A percentile compares a stretch with the other conserved stretches of the same genome.
Evolutionary conservation across 495 filamentous ascomycete species (phyloP).

Genomic region (Talaromyces trachyspermus): DNA sequence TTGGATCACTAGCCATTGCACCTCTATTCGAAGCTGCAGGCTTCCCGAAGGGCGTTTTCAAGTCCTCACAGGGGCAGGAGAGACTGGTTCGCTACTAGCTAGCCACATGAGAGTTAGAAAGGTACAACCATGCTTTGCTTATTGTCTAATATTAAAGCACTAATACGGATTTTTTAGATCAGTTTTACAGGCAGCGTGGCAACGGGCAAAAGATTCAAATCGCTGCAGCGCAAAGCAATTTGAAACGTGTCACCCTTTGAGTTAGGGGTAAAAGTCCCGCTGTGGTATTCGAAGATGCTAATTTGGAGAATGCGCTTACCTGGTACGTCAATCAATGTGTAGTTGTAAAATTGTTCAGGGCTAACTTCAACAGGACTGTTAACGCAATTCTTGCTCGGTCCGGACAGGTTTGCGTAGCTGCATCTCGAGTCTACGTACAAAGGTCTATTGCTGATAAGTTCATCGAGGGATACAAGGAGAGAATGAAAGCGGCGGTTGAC

Average conservation of each 20-base stretch:
- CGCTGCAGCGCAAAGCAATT: slow-evolving; percentile 31
- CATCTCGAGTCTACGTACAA: slow-evolving; percentile 43
- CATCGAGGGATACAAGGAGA: slow-evolving; percentile 7
- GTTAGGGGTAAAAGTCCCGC: slow-evolving; percentile 32
- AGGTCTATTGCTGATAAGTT: slow-evolving; percentile 23
- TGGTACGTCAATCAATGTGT: slow-evolving; percentile 4
- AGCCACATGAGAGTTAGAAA: slow-evolving; percentile 16
- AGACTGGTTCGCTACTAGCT: slow-evolving; percentile 32
- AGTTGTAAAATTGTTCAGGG: not conserved
- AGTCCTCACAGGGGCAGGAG: slow-evolving; percentile 39
- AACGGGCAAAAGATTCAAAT: slow-evolving; percentile 15
- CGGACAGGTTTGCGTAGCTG: slow-evolving; percentile 46
- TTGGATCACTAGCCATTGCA: not conserved
- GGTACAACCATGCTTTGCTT: not conserved
- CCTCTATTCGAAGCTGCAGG: slow-evolving; percentile 22
- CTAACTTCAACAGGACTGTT: slow-evolving; percentile 12
- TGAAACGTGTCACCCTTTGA: slow-evolving; percentile 37
- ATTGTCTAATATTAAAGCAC: not conserved
- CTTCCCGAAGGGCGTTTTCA: slow-evolving; percentile 39
- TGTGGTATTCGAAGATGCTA: slow-evolving; percentile 30
- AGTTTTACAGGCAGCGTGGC: slow-evolving; percentile 19
- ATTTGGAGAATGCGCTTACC: slow-evolving; percentile 17
- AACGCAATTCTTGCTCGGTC: slow-evolving; percentile 34
- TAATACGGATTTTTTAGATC: not conserved
- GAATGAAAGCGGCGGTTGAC: not conserved